These are phyloP conservation scores for Hypoxylon sp. DNA, from an alignment of 2,329 filamentous ascomycete species.

Conservation along the genomic window DNA sequence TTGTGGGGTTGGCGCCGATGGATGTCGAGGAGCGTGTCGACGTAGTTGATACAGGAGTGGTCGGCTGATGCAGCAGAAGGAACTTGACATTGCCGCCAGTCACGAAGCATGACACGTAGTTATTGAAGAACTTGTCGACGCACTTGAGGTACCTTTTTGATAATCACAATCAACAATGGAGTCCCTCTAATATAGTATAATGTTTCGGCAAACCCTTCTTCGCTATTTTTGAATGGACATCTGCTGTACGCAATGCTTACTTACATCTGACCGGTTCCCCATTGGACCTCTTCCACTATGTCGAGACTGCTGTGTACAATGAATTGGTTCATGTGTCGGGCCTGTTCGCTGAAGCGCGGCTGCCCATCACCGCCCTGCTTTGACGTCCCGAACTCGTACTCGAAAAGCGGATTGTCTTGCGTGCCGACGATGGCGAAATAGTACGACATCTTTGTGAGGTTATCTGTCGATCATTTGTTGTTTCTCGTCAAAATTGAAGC, in stretches of 20 bases:
- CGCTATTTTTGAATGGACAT: not conserved
- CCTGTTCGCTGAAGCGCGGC: constrained; percentile 88
- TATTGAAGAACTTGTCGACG: constrained; percentile 96
- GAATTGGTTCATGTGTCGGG: constrained; percentile 96
- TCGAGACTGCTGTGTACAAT: constrained; percentile 95
- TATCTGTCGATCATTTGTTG: constrained; percentile 49
- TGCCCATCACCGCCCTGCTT: constrained; percentile 96
- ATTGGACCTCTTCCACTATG: constrained; percentile 96
- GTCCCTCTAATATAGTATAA: not conserved
- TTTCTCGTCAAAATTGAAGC: constrained; percentile 8
- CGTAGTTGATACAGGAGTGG: constrained; percentile 31
- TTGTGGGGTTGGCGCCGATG: constrained; percentile 86
- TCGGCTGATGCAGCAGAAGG: constrained; percentile 89
- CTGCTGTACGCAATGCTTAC: constrained; percentile 2
- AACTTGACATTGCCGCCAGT: constrained; percentile 95
- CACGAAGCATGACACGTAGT: constrained; percentile 94
- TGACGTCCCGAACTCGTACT: constrained; percentile 96
- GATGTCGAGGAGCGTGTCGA: constrained; percentile 67
- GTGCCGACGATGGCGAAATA: constrained; percentile 98
- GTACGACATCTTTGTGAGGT: constrained; percentile 81
- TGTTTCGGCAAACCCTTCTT: not conserved
- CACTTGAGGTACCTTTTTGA: constrained; percentile 83
- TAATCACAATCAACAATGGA: not conserved
- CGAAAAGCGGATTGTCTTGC: constrained; percentile 95
- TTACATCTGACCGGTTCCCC: constrained; percentile 87